Evolutionary conservation across 495 filamentous ascomycete genomes (phyloP), one percentile per base, ranked within the genome.

Genomic region (Penicillium macrosclerotiorum): DNA sequence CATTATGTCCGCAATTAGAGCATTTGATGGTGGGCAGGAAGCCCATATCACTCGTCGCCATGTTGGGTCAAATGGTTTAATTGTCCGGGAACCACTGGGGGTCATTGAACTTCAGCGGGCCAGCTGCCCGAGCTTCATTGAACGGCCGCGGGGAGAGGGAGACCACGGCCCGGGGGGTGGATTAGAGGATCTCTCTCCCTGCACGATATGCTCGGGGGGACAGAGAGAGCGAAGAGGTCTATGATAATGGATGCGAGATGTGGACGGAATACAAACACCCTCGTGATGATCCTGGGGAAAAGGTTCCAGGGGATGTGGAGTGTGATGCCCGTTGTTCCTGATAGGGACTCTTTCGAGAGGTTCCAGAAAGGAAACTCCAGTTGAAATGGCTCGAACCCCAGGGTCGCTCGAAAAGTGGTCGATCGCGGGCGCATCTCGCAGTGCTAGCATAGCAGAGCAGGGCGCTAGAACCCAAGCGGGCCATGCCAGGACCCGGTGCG

Each of bases 11-110:
- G 62, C 93, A 98, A 63, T 77, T 86, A 37, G 94, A 97, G 73
- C 93, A 98, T 81, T 96, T 97, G 66, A 98, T 90, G 14, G 83
- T 83, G 57, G 92, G 90, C 74, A 98, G 75, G 38, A 91, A 82
- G 71, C 79, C 82, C 71, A 56, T 51, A 38, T 63, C 50, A 51
- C 62, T 60, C 14, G 49, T 46, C 22, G 62, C 54, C 46, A 59
- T 63, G 24, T 40, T 43, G 4, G 14, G 31, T 37, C 30, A 13
- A 41, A 30, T 30, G n/a, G n/a, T n/a, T 24, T 29, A 12, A 33
- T 22, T 23, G 12, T 25, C 27, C n/a, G n/a, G 23, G 22, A 34
- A 49, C 39, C 35, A 43, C 38, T 5, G 18, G 29, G 36, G 42
- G 36, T 45, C 50, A 51, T 55, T 31, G 32, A 54, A 33, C 35